Evolutionary conservation across 108 stramenopile genomes (phyloP).

Genomic region (Hondaea fermentalgiana): DNA sequence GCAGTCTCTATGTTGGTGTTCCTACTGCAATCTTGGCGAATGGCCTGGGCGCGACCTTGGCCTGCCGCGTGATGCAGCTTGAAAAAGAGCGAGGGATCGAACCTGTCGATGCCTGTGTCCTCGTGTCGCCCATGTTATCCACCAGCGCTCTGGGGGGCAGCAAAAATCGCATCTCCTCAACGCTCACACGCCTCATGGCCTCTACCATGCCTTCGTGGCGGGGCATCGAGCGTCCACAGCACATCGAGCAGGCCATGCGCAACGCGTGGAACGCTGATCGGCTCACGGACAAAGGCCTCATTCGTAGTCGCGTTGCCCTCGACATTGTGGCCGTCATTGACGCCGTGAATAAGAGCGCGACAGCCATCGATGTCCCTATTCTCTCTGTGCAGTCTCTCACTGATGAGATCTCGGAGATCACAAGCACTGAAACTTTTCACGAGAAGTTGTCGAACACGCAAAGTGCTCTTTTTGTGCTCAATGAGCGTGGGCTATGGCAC

Average conservation of each 20-base stretch:
- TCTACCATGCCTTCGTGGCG: background rate
- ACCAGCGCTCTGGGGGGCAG: background rate
- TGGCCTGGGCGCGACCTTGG: background rate
- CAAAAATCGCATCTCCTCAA: background rate
- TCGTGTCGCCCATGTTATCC: background rate
- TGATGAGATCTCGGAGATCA: background rate
- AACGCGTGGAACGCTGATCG: background rate
- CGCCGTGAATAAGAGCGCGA: background rate
- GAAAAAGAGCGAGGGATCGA: too few relatives aligned
- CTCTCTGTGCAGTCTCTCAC: background rate
- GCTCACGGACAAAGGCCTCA: background rate
- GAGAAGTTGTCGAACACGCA: background rate
- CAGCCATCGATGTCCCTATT: background rate
- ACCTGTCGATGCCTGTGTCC: background rate
- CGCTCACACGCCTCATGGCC: background rate
- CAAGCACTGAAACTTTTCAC: background rate
- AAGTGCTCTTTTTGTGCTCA: background rate
- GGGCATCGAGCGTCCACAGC: background rate
- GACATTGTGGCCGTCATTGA: background rate
- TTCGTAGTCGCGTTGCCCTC: background rate
- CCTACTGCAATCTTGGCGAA: background rate
- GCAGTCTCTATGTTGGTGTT: background rate
- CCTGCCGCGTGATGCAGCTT: background rate
- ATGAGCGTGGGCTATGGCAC: background rate
- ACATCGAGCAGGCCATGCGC: background rate